These are phyloP conservation scores for Bryoerythrophyllum caledonicum DNA, from an alignment of 225 moss, liverwort and hornwort species.

Conservation along the genomic window DNA sequence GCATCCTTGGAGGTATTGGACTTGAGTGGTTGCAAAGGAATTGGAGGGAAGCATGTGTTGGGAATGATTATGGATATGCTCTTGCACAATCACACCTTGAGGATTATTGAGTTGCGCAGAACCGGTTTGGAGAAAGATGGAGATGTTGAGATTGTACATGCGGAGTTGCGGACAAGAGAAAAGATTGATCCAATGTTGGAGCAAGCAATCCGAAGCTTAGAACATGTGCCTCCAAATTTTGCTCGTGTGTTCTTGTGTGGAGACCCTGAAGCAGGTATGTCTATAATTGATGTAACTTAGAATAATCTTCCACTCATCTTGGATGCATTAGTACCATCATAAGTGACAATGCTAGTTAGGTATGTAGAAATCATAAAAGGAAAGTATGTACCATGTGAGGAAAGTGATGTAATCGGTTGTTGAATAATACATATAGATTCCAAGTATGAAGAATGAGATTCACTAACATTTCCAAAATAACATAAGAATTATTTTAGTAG, in stretches of 20 bases:
- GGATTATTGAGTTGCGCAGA: rapidly evolving
- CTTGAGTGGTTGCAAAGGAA: not conserved
- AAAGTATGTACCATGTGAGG: too few relatives aligned
- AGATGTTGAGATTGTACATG: not conserved
- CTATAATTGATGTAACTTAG: too few relatives aligned
- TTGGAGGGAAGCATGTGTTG: slow-evolving; percentile 9
- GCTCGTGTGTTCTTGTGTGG: not conserved
- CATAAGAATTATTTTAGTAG: too few relatives aligned
- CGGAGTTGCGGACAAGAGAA: not conserved
- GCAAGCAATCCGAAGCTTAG: not conserved
- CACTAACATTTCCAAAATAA: too few relatives aligned
- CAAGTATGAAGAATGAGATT: too few relatives aligned
- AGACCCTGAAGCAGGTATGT: not conserved
- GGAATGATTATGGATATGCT: slow-evolving; percentile 27
- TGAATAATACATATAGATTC: too few relatives aligned
- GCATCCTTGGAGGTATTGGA: not conserved
- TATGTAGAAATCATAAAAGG: too few relatives aligned
- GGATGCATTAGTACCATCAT: not conserved
- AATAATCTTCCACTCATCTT: too few relatives aligned
- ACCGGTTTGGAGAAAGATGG: slow-evolving; percentile 22
- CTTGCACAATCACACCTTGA: slow-evolving; percentile 5
- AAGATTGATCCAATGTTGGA: not conserved
- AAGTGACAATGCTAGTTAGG: too few relatives aligned
- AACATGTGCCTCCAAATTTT: not conserved
- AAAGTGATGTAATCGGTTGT: too few relatives aligned